Evolutionary conservation across 306 rosid genomes (phyloP).

Genomic region (Lagenaria siceraria): DNA sequence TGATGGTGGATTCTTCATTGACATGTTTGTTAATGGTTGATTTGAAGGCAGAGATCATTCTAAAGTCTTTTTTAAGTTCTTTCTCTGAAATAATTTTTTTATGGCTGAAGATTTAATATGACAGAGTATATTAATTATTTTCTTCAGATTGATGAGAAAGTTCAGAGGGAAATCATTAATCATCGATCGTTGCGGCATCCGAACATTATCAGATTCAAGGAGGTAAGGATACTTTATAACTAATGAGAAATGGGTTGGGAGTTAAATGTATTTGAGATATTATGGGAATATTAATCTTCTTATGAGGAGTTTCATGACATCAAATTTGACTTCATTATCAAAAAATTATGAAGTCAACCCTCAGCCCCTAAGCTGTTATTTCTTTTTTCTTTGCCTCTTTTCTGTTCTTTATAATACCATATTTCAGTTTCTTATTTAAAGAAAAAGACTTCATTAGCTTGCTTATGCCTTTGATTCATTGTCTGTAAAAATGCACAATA

Average conservation of each 20-base stretch:
- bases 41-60: not conserved
- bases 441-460: not conserved
- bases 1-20: not conserved
- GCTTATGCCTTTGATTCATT: not conserved
- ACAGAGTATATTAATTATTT: not conserved
- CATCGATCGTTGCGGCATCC: constrained; percentile 82
- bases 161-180: constrained; percentile 76
- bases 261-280: not conserved
- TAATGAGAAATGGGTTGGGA: not conserved
- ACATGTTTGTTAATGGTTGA: not conserved
- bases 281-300: not conserved
- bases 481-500: not conserved
- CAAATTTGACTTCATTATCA: not conserved
- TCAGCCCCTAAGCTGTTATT: not conserved
- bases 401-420: not conserved
- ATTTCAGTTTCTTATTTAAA: not conserved
- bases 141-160: constrained; percentile 80
- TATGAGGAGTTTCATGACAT: not conserved
- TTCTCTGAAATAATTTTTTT: not conserved
- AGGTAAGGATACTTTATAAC: constrained; percentile 31
- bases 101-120: not conserved
- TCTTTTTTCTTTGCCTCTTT: not conserved
- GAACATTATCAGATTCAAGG: constrained; percentile 73
- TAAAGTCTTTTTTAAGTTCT: not conserved
- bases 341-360: not conserved